Conservation (phyloP, 2,329 filamentous ascomycete genomes). For the Apiospora hydei region DNA sequence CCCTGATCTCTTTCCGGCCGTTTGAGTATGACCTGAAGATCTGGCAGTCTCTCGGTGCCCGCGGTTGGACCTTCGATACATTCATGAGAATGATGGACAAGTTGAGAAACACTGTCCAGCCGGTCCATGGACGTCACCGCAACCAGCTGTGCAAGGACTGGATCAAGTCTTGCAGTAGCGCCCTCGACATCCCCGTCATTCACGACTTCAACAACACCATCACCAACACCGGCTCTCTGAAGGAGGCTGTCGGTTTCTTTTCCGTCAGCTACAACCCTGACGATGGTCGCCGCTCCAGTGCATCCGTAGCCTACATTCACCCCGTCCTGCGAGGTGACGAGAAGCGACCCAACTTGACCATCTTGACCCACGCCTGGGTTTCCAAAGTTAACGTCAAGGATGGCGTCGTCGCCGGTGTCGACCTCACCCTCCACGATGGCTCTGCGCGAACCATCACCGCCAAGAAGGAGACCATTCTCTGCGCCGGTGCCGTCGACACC, state of each 20-base stretch:
- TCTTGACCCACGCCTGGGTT: slow-evolving; percentile 89
- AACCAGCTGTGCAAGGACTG: slow-evolving; percentile 94
- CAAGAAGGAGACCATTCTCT: slow-evolving; percentile 79
- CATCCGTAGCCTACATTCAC: slow-evolving; percentile 91
- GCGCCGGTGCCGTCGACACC: slow-evolving; percentile 82
- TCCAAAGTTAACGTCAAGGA: slow-evolving; percentile 77
- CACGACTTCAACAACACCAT: slow-evolving; percentile 90
- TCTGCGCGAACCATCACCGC: slow-evolving; percentile 64
- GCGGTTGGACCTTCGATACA: slow-evolving; percentile 85
- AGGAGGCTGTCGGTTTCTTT: slow-evolving; percentile 86
- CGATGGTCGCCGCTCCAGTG: slow-evolving; percentile 82
- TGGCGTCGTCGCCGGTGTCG: slow-evolving; percentile 75
- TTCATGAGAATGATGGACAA: slow-evolving; percentile 85
- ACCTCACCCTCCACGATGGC: slow-evolving; percentile 66
- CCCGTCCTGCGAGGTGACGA: slow-evolving; percentile 86
- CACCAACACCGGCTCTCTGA: slow-evolving; percentile 72
- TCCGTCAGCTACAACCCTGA: slow-evolving; percentile 92
- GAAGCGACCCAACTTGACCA: slow-evolving; percentile 81
- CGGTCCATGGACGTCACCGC: slow-evolving; percentile 82
- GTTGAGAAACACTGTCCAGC: slow-evolving; percentile 88
- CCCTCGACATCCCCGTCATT: slow-evolving; percentile 81
- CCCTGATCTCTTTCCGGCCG: slow-evolving; percentile 89
- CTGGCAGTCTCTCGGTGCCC: slow-evolving; percentile 83
- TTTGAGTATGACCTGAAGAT: slow-evolving; percentile 88
- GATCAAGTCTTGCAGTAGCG: slow-evolving; percentile 80